A percentile compares a stretch with the other conserved stretches of the same genome.
Conservation (phyloP, 129 eudicot genomes). For the Arctium lappa region DNA sequence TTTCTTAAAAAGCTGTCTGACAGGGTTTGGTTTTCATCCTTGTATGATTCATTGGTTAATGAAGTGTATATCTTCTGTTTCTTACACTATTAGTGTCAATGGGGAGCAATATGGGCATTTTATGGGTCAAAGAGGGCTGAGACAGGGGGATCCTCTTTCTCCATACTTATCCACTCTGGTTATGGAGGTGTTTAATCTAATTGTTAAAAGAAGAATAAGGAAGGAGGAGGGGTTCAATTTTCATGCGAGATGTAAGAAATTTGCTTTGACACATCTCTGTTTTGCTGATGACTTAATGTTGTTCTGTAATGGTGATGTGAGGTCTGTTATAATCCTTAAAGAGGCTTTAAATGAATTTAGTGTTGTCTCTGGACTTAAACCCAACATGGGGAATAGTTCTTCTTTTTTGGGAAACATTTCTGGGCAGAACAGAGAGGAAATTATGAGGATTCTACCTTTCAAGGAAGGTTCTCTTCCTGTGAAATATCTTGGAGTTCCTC, state of each 20-base stretch:
- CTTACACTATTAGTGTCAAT: no score
- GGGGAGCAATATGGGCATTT: background rate
- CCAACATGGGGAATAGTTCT: background rate
- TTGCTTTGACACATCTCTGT: background rate
- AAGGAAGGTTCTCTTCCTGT: no score
- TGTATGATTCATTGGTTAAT: no score
- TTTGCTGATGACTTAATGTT: background rate
- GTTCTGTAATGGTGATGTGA: background rate
- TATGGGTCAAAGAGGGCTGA: background rate
- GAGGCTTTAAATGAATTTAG: background rate
- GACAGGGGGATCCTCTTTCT: background rate
- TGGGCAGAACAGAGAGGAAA: background rate
- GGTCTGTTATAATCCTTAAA: no score
- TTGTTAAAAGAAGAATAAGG: background rate
- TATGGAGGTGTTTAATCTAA: background rate
- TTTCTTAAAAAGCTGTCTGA: no score
- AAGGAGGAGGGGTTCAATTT: background rate
- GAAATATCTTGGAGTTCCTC: no score
- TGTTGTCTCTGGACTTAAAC: background rate
- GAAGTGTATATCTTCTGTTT: no score
- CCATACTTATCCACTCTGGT: background rate
- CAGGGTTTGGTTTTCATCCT: no score
- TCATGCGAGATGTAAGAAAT: background rate
- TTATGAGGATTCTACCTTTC: no score
- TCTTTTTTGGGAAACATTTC: background rate